Percentiles rank a stretch among this genome's conserved stretches.
These are phyloP conservation scores for Cladosporium velox DNA, from an alignment of 2,329 filamentous ascomycete genomes.

Conservation along the genomic window DNA sequence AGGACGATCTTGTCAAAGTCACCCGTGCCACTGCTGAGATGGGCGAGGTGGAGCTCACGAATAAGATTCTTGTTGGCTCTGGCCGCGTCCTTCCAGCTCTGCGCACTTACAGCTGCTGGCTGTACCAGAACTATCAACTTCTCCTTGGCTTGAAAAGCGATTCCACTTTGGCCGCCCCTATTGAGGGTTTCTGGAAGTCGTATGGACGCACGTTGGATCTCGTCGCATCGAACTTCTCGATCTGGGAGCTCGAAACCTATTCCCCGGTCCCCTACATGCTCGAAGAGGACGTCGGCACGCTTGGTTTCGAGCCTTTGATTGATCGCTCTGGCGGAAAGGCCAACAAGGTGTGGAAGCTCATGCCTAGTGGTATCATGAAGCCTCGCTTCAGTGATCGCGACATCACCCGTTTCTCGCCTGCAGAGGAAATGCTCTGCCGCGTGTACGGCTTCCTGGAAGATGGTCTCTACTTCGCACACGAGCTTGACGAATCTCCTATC, in stretches of 20 bases:
- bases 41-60: constrained; percentile 36
- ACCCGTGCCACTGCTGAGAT: constrained; percentile 6
- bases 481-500: constrained; percentile 41
- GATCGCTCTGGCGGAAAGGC: constrained; percentile 41
- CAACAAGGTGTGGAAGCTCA: constrained; percentile 54
- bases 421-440: constrained; percentile 67
- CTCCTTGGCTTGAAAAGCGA: constrained; percentile 58
- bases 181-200: constrained; percentile 65
- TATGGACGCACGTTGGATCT: constrained; percentile 65
- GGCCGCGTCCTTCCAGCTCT: constrained; percentile 64
- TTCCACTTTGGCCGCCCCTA: constrained; percentile 56
- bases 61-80: constrained; percentile 60
- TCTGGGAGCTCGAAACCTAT: constrained; percentile 49
- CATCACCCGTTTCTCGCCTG: constrained; percentile 56
- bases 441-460: constrained; percentile 64
- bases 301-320: constrained; percentile 65
- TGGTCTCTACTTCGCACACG: constrained; percentile 59
- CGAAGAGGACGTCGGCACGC: constrained; percentile 67
- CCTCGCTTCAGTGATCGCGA: constrained; percentile 53
- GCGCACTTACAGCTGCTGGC: constrained; percentile 69
- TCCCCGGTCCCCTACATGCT: constrained; percentile 63
- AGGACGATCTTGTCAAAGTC: constrained; percentile 62
- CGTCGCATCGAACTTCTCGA: constrained; percentile 59
- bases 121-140: constrained; percentile 57
- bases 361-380: constrained; percentile 49